These are phyloP conservation scores for Cucurbitaria berberidis DNA, from an alignment of 2,329 filamentous ascomycete species.

Conservation along the genomic window DNA sequence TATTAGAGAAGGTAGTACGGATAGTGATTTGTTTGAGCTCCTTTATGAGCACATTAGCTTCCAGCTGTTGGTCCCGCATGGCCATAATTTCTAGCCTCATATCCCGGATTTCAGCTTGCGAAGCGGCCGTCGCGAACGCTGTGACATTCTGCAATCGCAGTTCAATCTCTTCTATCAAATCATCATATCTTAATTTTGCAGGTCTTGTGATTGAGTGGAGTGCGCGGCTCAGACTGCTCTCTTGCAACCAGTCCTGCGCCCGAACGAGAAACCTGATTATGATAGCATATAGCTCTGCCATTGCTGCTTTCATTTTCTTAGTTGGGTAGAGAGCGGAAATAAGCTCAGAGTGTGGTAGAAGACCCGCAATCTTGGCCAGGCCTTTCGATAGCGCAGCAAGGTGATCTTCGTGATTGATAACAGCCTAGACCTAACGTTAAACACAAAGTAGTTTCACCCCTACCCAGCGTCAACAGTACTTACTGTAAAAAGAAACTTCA, in stretches of 20 bases:
- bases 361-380: conserved; percentile 11
- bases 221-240: conserved; percentile 21
- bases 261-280: conserved; percentile 30
- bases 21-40: too few relatives aligned
- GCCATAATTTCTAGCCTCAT: too few relatives aligned
- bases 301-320: conserved; percentile 18
- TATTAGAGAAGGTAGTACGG: too few relatives aligned
- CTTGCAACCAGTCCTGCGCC: conserved; percentile 31
- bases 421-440: background rate
- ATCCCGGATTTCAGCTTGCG: conserved; percentile 10
- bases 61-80: too few relatives aligned
- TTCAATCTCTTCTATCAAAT: conserved; percentile 16
- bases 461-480: background rate
- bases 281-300: conserved; percentile 29
- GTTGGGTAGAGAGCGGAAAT: conserved; percentile 25
- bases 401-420: conserved; percentile 10
- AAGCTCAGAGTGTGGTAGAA: conserved; percentile 13
- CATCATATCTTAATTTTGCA: conserved; percentile 19
- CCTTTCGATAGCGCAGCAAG: conserved; percentile 7
- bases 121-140: background rate
- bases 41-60: too few relatives aligned
- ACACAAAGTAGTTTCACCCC: background rate
- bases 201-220: conserved; percentile 21
- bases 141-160: conserved; percentile 1
- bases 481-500: conserved; percentile 36